Evolutionary conservation across 2,329 filamentous ascomycete genomes (phyloP).

Genomic region (Immersiporthe knoxdaviesiana): DNA sequence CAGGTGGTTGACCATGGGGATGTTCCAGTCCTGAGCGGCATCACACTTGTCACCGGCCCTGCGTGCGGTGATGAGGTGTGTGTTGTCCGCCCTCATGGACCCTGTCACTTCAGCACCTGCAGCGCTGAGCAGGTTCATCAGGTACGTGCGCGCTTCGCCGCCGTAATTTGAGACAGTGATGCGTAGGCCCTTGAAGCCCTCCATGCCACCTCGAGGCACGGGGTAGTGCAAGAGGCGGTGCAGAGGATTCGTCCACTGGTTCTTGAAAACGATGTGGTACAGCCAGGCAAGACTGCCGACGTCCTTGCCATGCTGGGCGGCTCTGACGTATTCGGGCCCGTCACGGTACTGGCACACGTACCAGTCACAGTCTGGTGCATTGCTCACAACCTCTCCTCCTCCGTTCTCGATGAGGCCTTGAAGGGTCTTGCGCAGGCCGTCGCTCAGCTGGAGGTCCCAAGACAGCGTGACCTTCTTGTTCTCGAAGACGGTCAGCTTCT

Average conservation of each 20-base stretch:
- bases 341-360: slow-evolving; percentile 88
- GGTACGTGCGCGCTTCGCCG: slow-evolving; percentile 87
- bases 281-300: slow-evolving; percentile 95
- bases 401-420: slow-evolving; percentile 70
- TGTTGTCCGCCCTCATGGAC: slow-evolving; percentile 93
- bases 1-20: slow-evolving; percentile 88
- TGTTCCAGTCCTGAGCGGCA: slow-evolving; percentile 89
- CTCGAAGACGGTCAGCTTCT: slow-evolving; percentile 74
- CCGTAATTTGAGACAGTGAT: slow-evolving; percentile 97
- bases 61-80: slow-evolving; percentile 90
- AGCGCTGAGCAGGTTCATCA: slow-evolving; percentile 87
- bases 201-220: slow-evolving; percentile 73
- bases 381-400: slow-evolving; percentile 69
- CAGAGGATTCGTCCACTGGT: slow-evolving; percentile 85
- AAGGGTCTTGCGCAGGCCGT: slow-evolving; percentile 68
- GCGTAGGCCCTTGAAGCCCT: slow-evolving; percentile 73
- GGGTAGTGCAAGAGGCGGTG: slow-evolving; percentile 89
- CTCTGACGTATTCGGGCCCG: slow-evolving; percentile 74
- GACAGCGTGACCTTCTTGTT: slow-evolving; percentile 79
- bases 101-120: slow-evolving; percentile 89
- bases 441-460: slow-evolving; percentile 71
- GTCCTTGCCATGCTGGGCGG: slow-evolving; percentile 76
- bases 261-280: slow-evolving; percentile 86
- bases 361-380: slow-evolving; percentile 74
- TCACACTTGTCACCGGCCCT: slow-evolving; percentile 89